Evolutionary conservation across 2,329 filamentous ascomycete species (phyloP).

Genomic region (Fusarium protoensiforme): DNA sequence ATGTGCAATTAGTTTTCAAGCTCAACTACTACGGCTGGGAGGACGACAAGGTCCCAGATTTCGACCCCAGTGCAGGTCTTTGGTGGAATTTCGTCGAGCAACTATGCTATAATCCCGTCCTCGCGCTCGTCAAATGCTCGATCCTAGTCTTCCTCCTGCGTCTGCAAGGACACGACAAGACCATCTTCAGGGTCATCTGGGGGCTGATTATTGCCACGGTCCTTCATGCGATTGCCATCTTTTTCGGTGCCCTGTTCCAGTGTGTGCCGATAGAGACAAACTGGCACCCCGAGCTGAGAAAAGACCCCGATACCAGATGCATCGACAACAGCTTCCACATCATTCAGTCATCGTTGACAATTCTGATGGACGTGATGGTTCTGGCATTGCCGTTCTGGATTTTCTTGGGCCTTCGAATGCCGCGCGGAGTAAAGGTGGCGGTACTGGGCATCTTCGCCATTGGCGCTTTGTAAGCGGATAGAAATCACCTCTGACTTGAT

Average conservation of each 20-base stretch:
- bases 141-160: conserved; percentile 57
- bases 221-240: conserved; percentile 48
- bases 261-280: conserved; percentile 50
- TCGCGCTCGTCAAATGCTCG: conserved; percentile 58
- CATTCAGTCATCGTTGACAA: conserved; percentile 51
- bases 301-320: conserved; percentile 45
- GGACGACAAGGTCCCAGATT: conserved; percentile 33
- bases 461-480: conserved; percentile 46
- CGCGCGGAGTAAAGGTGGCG: conserved; percentile 50
- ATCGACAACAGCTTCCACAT: conserved; percentile 49
- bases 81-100: conserved; percentile 54
- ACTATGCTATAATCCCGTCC: conserved; percentile 57
- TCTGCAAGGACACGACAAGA: conserved; percentile 51
- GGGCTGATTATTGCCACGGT: conserved; percentile 40
- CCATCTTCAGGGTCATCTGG: conserved; percentile 21
- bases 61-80: conserved; percentile 30
- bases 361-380: conserved; percentile 54
- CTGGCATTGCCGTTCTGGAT: conserved; percentile 53
- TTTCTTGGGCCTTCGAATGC: conserved; percentile 53
- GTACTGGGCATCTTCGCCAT: conserved; percentile 53
- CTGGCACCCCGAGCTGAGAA: conserved; percentile 43
- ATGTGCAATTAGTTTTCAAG: conserved; percentile 38
- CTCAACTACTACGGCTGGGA: conserved; percentile 48
- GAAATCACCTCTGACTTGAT: not conserved
- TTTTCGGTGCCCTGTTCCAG: conserved; percentile 53